These are phyloP conservation scores for Platanthera zijinensis DNA, from an alignment of 106 monocot species.

Conservation along the genomic window DNA sequence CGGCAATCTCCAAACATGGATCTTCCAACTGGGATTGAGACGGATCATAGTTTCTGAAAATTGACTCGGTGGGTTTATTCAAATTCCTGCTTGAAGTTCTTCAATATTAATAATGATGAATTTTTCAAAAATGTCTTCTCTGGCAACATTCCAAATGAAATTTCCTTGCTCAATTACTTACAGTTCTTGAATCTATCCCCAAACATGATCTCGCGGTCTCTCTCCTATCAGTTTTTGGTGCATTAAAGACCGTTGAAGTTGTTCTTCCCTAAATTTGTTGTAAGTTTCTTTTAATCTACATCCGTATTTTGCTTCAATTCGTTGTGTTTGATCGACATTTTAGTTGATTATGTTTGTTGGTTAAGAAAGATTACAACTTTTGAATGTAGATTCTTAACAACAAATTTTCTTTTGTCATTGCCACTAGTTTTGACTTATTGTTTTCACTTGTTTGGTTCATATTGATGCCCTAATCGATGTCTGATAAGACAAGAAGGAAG, in stretches of 20 bases:
- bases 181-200: conserved; percentile 46
- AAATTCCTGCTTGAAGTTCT: conserved; percentile 15
- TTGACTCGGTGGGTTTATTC: conserved; percentile 32
- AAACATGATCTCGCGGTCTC: conserved; percentile 36
- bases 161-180: conserved; percentile 29
- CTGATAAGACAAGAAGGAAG: too few relatives aligned
- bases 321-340: not conserved
- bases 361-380: not conserved
- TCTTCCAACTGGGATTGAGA: conserved; percentile 40
- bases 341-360: not conserved
- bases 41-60: conserved; percentile 44
- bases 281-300: conserved; percentile 26
- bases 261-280: conserved; percentile 53
- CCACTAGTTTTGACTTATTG: not conserved
- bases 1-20: conserved; percentile 53
- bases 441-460: conserved; percentile 11
- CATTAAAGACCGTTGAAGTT: conserved; percentile 34
- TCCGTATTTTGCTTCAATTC: not conserved
- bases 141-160: conserved; percentile 36
- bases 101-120: conserved; percentile 27
- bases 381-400: not conserved
- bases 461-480: too few relatives aligned
- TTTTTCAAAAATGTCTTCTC: conserved; percentile 59
- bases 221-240: conserved; percentile 36
- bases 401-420: not conserved